Percentiles rank a stretch among this genome's conserved stretches.
Evolutionary conservation across 106 monocot genomes (phyloP).

Genomic region (Chionographis japonica): DNA sequence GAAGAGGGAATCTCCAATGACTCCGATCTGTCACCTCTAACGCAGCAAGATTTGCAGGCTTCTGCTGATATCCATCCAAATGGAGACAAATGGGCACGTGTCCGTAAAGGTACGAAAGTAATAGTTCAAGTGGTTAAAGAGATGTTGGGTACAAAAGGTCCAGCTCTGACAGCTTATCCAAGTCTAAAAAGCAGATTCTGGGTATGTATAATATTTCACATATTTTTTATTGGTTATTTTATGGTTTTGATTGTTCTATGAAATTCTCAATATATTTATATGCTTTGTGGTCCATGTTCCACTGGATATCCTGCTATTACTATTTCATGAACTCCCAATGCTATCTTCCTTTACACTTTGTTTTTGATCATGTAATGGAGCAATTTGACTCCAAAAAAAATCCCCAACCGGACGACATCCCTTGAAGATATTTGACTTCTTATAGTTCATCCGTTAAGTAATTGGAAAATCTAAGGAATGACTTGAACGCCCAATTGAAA

Average conservation of each 20-base stretch:
- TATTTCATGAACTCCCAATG: too few relatives aligned
- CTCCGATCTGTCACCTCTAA: constrained; percentile 14
- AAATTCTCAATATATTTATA: not conserved
- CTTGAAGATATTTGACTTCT: too few relatives aligned
- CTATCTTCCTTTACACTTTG: too few relatives aligned
- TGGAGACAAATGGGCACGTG: constrained; percentile 68
- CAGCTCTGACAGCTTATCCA: constrained; percentile 82
- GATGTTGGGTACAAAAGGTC: constrained; percentile 87
- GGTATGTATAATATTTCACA: constrained; percentile 41
- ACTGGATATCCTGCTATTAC: too few relatives aligned
- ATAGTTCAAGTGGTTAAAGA: constrained; percentile 98
- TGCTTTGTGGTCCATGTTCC: not conserved
- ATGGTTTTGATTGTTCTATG: not conserved
- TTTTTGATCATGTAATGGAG: too few relatives aligned
- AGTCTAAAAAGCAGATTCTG: constrained; percentile 90
- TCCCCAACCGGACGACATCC: too few relatives aligned
- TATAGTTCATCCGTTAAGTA: too few relatives aligned
- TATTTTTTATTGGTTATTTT: not conserved
- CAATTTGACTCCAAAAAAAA: too few relatives aligned
- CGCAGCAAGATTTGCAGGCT: constrained; percentile 20
- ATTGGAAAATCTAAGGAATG: too few relatives aligned
- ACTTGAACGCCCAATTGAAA: too few relatives aligned
- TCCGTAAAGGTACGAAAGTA: constrained; percentile 85
- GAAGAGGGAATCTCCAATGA: constrained; percentile 27
- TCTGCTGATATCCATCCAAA: constrained; percentile 4